A percentile compares a stretch with the other conserved stretches of the same genome.
These are phyloP conservation scores for Neurospora tetraspora DNA, from an alignment of 495 filamentous ascomycete species.

Conservation along the genomic window DNA sequence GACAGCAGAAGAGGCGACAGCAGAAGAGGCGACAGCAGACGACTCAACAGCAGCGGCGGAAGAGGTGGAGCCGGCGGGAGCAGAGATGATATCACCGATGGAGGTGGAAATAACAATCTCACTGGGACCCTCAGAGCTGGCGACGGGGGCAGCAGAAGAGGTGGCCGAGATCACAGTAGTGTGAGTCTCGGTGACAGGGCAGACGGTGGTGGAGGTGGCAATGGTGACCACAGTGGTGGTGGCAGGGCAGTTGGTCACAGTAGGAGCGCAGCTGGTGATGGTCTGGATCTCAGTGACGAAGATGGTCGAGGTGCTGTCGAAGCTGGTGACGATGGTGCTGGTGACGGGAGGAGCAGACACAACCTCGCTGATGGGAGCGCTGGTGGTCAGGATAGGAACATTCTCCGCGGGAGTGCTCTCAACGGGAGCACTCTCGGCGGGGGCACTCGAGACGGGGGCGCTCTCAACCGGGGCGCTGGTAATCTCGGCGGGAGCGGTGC, in stretches of 20 bases:
- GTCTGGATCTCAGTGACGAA: slow-evolving; percentile 50
- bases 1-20: not conserved
- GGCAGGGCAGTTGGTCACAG: slow-evolving; percentile 49
- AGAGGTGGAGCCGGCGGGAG: not conserved
- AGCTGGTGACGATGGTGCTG: slow-evolving; percentile 21
- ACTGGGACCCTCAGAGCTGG: slow-evolving; percentile 1
- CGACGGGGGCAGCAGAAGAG: slow-evolving; percentile 4
- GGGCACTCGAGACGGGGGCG: slow-evolving; percentile 13
- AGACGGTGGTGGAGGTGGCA: slow-evolving; percentile 53
- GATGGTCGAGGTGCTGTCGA: slow-evolving; percentile 46
- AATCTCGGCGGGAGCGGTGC: slow-evolving; percentile 14
- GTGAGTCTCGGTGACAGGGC: slow-evolving; percentile 36
- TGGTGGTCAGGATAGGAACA: slow-evolving; percentile 8
- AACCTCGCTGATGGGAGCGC: slow-evolving; percentile 11
- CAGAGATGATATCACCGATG: not conserved
- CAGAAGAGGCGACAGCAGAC: not conserved
- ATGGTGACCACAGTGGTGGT: slow-evolving; percentile 46
- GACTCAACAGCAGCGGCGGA: not conserved
- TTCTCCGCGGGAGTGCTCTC: slow-evolving; percentile 3
- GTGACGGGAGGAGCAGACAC: slow-evolving; percentile 9
- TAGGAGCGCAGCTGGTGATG: slow-evolving; percentile 49
- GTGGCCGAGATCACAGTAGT: slow-evolving; percentile 13
- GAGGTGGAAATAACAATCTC: slow-evolving; percentile 1
- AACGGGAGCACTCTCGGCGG: not conserved
- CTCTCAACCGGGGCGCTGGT: slow-evolving; percentile 12